Percentiles rank a stretch among this genome's conserved stretches.
Conservation (phyloP, 371 early-diverging fungal species). For the Mortierella sp. region DNA sequence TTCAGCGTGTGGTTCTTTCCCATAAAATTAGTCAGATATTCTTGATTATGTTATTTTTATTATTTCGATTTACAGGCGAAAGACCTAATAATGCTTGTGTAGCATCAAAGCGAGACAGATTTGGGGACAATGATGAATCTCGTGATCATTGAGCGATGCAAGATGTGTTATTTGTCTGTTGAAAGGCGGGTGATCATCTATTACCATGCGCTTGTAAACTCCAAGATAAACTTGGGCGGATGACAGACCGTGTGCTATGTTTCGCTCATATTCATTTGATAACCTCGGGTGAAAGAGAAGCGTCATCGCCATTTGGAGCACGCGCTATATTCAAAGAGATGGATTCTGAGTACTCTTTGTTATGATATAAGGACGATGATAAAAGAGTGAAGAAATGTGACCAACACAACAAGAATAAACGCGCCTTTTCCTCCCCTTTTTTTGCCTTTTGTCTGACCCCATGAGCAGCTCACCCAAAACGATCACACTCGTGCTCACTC, state of each 20-base stretch:
- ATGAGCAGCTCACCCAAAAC: constrained; percentile 12
- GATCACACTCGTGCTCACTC: not conserved
- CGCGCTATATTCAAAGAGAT: not conserved
- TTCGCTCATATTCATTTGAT: not conserved
- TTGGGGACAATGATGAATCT: not conserved
- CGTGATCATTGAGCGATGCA: not conserved
- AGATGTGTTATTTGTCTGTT: not conserved
- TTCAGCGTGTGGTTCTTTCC: not conserved
- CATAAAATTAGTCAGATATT: not conserved
- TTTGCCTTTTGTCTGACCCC: constrained; percentile 15
- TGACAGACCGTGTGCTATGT: constrained; percentile 4
- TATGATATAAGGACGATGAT: not conserved
- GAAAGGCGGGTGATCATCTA: not conserved
- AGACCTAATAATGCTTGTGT: not conserved
- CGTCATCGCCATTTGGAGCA: not conserved
- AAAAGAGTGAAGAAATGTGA: constrained; percentile 12
- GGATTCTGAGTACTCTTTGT: not conserved
- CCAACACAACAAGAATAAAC: not conserved
- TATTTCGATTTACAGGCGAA: not conserved
- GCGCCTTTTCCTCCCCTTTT: constrained; percentile 14
- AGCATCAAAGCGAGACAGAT: not conserved
- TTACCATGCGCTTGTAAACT: not conserved
- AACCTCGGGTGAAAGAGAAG: not conserved
- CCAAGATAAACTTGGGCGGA: not conserved
- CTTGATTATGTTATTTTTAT: not conserved